Percentiles rank a stretch among this genome's conserved stretches.
Conservation (phyloP, 495 filamentous ascomycete genomes). For the Aspergillus biplanus region DNA sequence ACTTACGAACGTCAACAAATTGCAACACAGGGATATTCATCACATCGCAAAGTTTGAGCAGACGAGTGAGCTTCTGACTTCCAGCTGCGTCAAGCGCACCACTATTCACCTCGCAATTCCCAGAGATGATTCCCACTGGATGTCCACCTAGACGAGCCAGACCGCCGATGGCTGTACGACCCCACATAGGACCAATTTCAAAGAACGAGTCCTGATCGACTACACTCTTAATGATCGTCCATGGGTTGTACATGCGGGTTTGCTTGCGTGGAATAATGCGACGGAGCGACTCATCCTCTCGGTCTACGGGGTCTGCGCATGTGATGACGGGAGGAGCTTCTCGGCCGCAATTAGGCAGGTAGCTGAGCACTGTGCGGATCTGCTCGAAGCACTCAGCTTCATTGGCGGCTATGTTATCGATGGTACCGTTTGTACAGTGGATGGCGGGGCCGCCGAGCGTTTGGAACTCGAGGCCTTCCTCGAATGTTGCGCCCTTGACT, state of each 20-base stretch:
- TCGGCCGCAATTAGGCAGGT: conserved; percentile 58
- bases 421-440: conserved; percentile 68
- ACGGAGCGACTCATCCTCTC: conserved; percentile 51
- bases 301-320: conserved; percentile 50
- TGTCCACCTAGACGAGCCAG: conserved; percentile 58
- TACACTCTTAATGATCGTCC: conserved; percentile 58
- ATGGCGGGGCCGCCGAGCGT: conserved; percentile 60
- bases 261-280: conserved; percentile 60
- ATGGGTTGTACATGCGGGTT: conserved; percentile 62
- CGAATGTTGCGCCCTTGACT: conserved; percentile 62
- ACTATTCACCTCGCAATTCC: conserved; percentile 63
- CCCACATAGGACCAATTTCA: conserved; percentile 65
- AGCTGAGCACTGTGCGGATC: conserved; percentile 56
- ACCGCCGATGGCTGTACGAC: conserved; percentile 61
- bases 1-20: conserved; percentile 62
- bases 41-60: conserved; percentile 65
- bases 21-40: conserved; percentile 66
- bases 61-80: conserved; percentile 59
- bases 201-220: conserved; percentile 61
- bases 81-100: conserved; percentile 63
- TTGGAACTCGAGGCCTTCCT: conserved; percentile 60
- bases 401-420: conserved; percentile 64
- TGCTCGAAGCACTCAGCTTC: conserved; percentile 65
- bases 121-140: conserved; percentile 58
- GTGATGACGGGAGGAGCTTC: conserved; percentile 54